A percentile compares a stretch with the other conserved stretches of the same genome.
These are phyloP conservation scores for Arctium minus DNA, from an alignment of 129 eudicot genomes.

Conservation along the genomic window DNA sequence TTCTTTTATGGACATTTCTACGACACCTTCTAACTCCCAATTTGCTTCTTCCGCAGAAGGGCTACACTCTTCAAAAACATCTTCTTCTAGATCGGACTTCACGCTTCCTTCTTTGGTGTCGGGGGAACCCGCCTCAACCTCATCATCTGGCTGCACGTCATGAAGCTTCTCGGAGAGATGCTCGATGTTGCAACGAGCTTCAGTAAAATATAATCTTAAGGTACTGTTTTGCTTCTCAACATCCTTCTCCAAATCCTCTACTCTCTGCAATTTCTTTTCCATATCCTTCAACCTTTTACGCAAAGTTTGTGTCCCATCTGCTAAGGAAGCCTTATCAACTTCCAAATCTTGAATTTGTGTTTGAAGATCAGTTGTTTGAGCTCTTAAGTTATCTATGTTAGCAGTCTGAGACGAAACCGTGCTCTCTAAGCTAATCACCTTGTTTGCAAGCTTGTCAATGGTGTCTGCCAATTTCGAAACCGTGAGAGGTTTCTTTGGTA, in stretches of 20 bases:
- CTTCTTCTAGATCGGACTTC: neutral
- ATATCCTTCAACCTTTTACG: slow-evolving; percentile 36
- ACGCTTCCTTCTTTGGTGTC: slow-evolving; percentile 7
- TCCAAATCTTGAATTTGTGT: slow-evolving; percentile 57
- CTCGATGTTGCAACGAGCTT: slow-evolving; percentile 43
- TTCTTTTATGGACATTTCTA: neutral
- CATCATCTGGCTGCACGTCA: slow-evolving; percentile 61
- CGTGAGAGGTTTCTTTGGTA: slow-evolving; percentile 33
- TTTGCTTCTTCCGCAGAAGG: neutral
- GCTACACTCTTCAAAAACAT: neutral
- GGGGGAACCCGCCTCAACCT: slow-evolving; percentile 28
- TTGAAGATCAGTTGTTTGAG: slow-evolving; percentile 56
- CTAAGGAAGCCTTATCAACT: slow-evolving; percentile 47
- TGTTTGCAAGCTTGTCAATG: slow-evolving; percentile 63
- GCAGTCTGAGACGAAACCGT: slow-evolving; percentile 67
- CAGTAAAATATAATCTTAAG: slow-evolving; percentile 40
- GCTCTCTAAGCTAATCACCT: slow-evolving; percentile 63
- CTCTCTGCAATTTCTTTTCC: slow-evolving; percentile 45
- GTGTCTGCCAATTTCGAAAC: slow-evolving; percentile 66
- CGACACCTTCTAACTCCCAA: slow-evolving; percentile 5
- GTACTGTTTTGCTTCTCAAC: slow-evolving; percentile 36
- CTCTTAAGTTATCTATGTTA: slow-evolving; percentile 53
- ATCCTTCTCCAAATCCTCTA: slow-evolving; percentile 45
- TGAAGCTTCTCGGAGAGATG: slow-evolving; percentile 50
- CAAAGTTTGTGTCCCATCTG: slow-evolving; percentile 34